A percentile compares a stretch with the other conserved stretches of the same genome.
phyloP scores from a whole-genome alignment of 1,284 basidiomycete species.

The Limonomyces culmigenus region DNA sequence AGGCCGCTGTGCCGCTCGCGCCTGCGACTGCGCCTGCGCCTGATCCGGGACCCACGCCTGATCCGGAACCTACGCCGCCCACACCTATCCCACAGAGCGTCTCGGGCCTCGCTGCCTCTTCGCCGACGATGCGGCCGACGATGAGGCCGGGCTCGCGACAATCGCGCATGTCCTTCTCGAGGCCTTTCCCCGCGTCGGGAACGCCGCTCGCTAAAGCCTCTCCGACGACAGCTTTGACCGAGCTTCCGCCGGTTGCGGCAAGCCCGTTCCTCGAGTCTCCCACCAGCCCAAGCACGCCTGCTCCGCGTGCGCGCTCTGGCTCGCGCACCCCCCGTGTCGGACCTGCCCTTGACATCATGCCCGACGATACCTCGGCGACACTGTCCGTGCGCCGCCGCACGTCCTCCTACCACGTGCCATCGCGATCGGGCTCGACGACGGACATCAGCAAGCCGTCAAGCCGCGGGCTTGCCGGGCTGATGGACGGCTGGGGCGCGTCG shows the following conservation, averaged over 20 bases:
- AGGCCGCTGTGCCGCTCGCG: constrained; percentile 10
- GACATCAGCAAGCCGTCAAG: constrained; percentile 12
- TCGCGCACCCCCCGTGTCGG: too few relatives aligned
- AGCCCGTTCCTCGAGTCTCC: constrained; percentile 10
- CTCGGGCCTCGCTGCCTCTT: constrained; percentile 1
- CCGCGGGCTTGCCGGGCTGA: constrained; percentile 42
- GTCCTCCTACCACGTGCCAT: constrained; percentile 35
- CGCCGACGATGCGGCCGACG: constrained; percentile 24
- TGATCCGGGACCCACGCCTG: constrained; percentile 4
- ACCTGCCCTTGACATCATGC: too few relatives aligned
- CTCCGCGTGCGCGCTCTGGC: constrained; percentile 34
- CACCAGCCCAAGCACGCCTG: constrained; percentile 41
- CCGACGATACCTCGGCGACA: too few relatives aligned
- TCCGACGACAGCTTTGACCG: constrained; percentile 51
- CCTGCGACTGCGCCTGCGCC: constrained; percentile 9
- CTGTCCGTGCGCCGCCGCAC: constrained; percentile 41
- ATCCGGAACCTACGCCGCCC: constrained; percentile 4
- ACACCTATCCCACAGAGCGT: constrained; percentile 1
- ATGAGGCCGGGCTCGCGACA: constrained; percentile 50
- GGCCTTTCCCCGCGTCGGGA: constrained; percentile 41
- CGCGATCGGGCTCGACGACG: constrained; percentile 17
- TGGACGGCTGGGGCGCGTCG: constrained; percentile 44
- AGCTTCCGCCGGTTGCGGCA: constrained; percentile 18
- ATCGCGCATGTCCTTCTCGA: constrained; percentile 46
- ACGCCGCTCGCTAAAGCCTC: constrained; percentile 36